Base-by-base conservation (phyloP, 345 rosid genomes). In the Arabis alpina region DNA sequence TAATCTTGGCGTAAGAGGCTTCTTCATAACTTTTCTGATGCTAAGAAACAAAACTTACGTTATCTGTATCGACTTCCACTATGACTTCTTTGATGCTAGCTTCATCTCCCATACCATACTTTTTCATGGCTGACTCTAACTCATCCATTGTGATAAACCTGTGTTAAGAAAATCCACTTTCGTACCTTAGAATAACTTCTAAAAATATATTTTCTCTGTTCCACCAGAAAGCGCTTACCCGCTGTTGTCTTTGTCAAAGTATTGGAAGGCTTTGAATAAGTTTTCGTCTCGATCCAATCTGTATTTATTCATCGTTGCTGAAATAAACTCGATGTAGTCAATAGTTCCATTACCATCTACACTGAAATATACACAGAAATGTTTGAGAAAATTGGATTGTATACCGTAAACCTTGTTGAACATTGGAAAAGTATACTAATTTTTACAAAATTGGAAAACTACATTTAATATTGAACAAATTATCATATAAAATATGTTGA, bases 271-370 rank as follows among this genome's bases (percentile, higher is more conserved):
- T 78, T 84, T 87, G 82, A 57, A 88, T 41, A 91, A 68, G 69
- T 91, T 82, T 28, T 87, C 97, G 3, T 87, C 93, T 12, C 83
- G 73, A 71, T 91, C 91, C 15, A 88, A 58, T 80, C 78, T 82
- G 76, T 84, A 71, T 74, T 10, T 36, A 36, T 36, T 88, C 93
- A 91, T 91, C 1, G 93, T 89, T 0, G 96, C 93, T 23, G 97
- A 85, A 78, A 89, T 83, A 71, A 91, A 88, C 73, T 88, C 96
- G 3, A 84, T 87, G 78, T 89, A 89, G 76, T 91, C 96, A 9
- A 88, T 88, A n/a, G 90, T 73, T 76, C 96, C 97, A 80, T 88
- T 91, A 16, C 93, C 95, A 76, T 91, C 97, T 53, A 86, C 96
- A 76, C 91, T 82, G 79, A 71, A 75, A 61, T 36, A 8, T n/a